Evolutionary conservation across 1,139 yeast genomes (phyloP).

Genomic region (Kluyveromyces sp.): DNA sequence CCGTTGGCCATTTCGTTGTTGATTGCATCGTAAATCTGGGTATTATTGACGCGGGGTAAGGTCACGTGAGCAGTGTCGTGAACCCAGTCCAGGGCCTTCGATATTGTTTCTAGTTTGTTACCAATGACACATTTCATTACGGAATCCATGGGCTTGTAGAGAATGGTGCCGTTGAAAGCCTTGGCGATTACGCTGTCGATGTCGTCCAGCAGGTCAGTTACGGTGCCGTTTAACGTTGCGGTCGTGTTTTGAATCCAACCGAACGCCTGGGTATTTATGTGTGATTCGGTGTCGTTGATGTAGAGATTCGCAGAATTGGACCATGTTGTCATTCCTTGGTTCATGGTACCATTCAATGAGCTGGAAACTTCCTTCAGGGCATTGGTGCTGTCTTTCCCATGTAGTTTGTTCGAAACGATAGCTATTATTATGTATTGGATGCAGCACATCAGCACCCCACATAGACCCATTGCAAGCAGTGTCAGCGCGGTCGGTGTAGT

Average conservation of each 20-base stretch:
- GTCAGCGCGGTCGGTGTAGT: constrained; percentile 41
- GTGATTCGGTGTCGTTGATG: constrained; percentile 36
- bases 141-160: constrained; percentile 53
- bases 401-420: constrained; percentile 19
- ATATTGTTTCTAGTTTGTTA: constrained; percentile 55
- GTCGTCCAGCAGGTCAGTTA: constrained; percentile 40
- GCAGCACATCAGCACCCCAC: constrained; percentile 42
- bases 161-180: constrained; percentile 61
- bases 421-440: constrained; percentile 40
- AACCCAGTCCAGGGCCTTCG: constrained; percentile 74
- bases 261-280: constrained; percentile 55
- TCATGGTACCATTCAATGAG: constrained; percentile 36
- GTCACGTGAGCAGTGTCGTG: constrained; percentile 51
- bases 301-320: constrained; percentile 42
- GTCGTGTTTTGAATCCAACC: constrained; percentile 60
- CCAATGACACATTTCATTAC: constrained; percentile 78
- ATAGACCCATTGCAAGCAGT: constrained; percentile 39
- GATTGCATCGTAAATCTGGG: constrained; percentile 18
- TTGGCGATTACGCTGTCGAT: constrained; percentile 49
- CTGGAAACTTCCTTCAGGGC: constrained; percentile 30
- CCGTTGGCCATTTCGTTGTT: neutral
- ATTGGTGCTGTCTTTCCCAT: constrained; percentile 5
- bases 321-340: constrained; percentile 36
- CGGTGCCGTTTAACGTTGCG: constrained; percentile 45
- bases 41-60: constrained; percentile 45